Evolutionary conservation across 805 yeast species (phyloP).

Genomic region (Sungouiozyma ichnusensis): DNA sequence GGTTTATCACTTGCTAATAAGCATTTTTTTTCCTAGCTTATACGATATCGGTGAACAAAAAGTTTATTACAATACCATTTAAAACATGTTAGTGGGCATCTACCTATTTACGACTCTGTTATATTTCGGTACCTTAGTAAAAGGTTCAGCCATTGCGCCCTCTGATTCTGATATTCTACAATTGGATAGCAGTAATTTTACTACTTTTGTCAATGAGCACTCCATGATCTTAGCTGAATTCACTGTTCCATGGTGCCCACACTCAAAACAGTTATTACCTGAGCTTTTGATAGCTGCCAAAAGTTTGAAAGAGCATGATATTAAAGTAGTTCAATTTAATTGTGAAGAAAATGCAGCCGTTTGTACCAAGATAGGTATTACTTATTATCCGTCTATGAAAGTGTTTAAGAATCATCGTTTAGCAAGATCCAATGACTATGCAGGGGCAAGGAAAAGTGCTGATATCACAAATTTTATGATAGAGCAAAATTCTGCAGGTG

Average conservation of each 20-base stretch:
- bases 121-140: not conserved
- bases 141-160: conserved; percentile 51
- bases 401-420: conserved; percentile 47
- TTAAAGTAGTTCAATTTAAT: conserved; percentile 71
- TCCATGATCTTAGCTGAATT: conserved; percentile 77
- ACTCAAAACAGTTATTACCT: conserved; percentile 78
- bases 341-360: conserved; percentile 66
- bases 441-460: conserved; percentile 72
- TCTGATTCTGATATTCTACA: conserved; percentile 78
- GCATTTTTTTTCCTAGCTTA: no score
- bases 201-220: conserved; percentile 53
- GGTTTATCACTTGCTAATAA: no score
- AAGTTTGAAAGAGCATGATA: conserved; percentile 48
- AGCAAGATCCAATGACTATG: conserved; percentile 47
- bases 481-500: conserved; percentile 71
- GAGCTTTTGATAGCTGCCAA: conserved; percentile 72
- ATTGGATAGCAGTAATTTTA: conserved; percentile 56
- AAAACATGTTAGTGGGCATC: not conserved
- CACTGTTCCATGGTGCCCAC: conserved; percentile 96
- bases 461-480: conserved; percentile 70
- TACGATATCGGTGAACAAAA: no score
- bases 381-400: conserved; percentile 76
- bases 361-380: conserved; percentile 55
- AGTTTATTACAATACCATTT: no score
- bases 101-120: not conserved